Base-by-base conservation (phyloP, 139 green algal genomes). In the Chlorella sp. region DNA sequence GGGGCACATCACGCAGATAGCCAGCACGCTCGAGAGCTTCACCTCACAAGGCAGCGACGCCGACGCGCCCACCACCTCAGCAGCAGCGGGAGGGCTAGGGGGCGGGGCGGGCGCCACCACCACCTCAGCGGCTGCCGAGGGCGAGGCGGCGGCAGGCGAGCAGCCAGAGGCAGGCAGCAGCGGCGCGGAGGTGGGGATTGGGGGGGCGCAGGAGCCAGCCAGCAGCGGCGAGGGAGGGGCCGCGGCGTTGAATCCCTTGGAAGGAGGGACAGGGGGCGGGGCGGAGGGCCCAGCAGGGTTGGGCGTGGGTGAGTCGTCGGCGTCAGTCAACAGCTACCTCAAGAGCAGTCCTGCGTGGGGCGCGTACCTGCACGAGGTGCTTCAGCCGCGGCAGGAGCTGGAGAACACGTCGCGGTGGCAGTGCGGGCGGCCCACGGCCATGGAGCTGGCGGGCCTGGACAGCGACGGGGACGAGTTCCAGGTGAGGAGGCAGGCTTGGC, bases 1-100 rank as follows among this genome's bases (percentile, higher is more conserved):
- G 29, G 92, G 92, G 2, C 92, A 97, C 69, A 64, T 96, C 27
- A 96, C 90, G 0, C 81, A 88, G 31, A 81, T 97, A 5, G 86
- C 75, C 59, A 91, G 87, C 75, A 74, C 80, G 26, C 75, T 86
- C 0, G 74, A 80, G 49, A 49, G 35, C 42, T 64, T 72, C 24
- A n/a, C n/a, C n/a, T n/a, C n/a, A n/a, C n/a, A n/a, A n/a, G n/a
- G n/a, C n/a, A n/a, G n/a, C n/a, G n/a, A n/a, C n/a, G 42, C 42
- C 10, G 10, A 55, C 17, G 42, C 10, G 17, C 10, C 17, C 42
- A 55, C 10, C 42, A 55, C 10, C 42, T 55, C 17, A 17, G 10
- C 10, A 55, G 42, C 10, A 55, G 42, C 42, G 17, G 42, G 42
- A 55, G 42, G 17, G 42, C 10, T 24, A 55, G 42, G 17, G 42